These are phyloP conservation scores for Betula pendula DNA, from an alignment of 306 rosid species.

Conservation along the genomic window DNA sequence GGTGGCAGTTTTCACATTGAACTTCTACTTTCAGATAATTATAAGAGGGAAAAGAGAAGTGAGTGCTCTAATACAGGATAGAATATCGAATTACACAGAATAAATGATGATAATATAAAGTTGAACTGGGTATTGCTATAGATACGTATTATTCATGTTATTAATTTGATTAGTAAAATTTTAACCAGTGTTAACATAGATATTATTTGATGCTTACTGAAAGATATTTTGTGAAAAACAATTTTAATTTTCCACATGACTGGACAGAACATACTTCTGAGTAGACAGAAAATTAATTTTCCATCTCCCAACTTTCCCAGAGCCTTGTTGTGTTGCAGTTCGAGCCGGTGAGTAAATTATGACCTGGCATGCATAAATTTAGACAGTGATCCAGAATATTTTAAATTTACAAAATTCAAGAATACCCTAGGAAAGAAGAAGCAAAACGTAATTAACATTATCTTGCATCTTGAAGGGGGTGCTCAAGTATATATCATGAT, in stretches of 20 bases:
- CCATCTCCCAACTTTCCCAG: conserved; percentile 38
- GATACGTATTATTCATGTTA: background rate
- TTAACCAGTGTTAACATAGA: background rate
- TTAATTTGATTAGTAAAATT: background rate
- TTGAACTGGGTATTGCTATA: background rate
- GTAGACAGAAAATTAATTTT: conserved; percentile 38
- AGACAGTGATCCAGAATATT: background rate
- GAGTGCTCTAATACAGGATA: background rate
- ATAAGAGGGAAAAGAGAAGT: background rate
- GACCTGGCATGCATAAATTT: conserved; percentile 23
- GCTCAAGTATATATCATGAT: background rate
- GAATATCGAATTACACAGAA: background rate
- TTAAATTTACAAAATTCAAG: background rate
- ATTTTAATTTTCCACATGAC: background rate
- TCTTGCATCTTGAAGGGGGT: background rate
- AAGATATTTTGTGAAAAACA: background rate
- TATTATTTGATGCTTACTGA: background rate
- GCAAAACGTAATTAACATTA: background rate
- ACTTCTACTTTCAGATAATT: background rate
- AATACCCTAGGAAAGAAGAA: background rate
- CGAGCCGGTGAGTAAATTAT: conserved; percentile 37
- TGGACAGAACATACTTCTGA: conserved; percentile 32
- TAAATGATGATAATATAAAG: background rate
- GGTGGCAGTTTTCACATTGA: background rate
- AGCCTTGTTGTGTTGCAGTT: conserved; percentile 41